Percentiles rank a stretch among this genome's conserved stretches.
phyloP scores from a whole-genome alignment of 805 yeast genomes.

The Lipomyces kockii region DNA sequence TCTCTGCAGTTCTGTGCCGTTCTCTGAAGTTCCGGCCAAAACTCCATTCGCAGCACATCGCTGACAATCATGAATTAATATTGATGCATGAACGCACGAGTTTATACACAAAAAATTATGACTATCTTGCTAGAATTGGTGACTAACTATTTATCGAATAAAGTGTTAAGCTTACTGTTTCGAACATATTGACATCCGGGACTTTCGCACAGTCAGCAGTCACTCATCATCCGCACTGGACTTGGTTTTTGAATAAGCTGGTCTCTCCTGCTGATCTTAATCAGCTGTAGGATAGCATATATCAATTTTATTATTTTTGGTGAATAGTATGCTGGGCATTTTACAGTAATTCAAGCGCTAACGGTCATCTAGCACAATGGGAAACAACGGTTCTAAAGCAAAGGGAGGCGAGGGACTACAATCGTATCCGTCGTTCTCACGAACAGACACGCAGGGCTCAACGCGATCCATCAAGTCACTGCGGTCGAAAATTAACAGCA shows the following conservation, averaged over 20 bases:
- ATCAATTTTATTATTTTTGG: neutral
- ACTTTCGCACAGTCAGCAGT: neutral
- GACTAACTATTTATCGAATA: neutral
- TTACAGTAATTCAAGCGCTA: neutral
- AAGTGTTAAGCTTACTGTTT: neutral
- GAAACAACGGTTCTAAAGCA: conserved; percentile 46
- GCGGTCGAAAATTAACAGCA: conserved; percentile 30
- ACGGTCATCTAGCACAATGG: conserved; percentile 41
- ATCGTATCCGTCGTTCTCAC: conserved; percentile 47
- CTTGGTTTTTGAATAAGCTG: neutral
- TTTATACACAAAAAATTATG: neutral
- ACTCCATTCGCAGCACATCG: neutral
- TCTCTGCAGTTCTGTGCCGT: neutral
- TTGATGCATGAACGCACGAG: neutral
- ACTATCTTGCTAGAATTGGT: neutral
- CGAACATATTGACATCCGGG: neutral
- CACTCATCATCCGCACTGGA: neutral
- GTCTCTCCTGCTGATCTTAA: neutral
- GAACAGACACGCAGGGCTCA: conserved; percentile 51
- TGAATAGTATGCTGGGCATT: neutral
- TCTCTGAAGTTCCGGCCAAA: neutral
- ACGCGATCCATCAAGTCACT: conserved; percentile 45
- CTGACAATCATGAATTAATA: neutral
- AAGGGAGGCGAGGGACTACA: conserved; percentile 38
- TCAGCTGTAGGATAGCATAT: neutral